Evolutionary conservation across 1,284 basidiomycete genomes (phyloP), one percentile per base, ranked within the genome.

Genomic region (Coniophora puteana): DNA sequence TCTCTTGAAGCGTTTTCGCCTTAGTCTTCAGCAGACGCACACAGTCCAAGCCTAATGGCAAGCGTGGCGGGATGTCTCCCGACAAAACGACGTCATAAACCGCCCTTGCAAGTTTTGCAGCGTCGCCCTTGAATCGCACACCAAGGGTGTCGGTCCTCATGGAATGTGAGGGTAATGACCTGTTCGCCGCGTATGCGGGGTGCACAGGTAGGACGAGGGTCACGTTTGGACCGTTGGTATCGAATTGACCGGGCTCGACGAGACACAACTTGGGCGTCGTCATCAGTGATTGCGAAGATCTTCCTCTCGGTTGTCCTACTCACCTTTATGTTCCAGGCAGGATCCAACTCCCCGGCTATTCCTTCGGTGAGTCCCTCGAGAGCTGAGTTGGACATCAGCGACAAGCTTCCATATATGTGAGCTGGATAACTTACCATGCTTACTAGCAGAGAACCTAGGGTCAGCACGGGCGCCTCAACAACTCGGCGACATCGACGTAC

Each of bases 321-420:
- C 31, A 59, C 54, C 31, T 23, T 59, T 34, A 61, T 53, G 41
- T 57, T 43, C 58, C 54, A 56, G 10, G 41, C 47, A 3, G 56
- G 58, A 27, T 56, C 54, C 10, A 56, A 49, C 26, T 56, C 54
- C 36, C 40, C 40, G 27, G 50, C 49, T 11, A 58, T 55, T 14
- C 58, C 49, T 29, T 61, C 54, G 6, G 52, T 59, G 13, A 61
- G 44, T 11, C 44, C n/a, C 22, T 60, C 54, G 3, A 60, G 38
- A 8, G 54, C 58, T 56, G 27, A 14, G 22, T 7, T 43, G 20
- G 38, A 31, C 18, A 6, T 23, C 22, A 24, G 34, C n/a, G n/a
- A 29, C 12, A 1, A 3, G 7, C 7, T 5, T n/a, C n/a, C n/a
- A 23, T 7, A 30, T 4, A 27, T 17, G 36, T 12, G 4, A 8